phyloP scores from a whole-genome alignment of 2,329 filamentous ascomycete species.

The Colletotrichum falcatum region DNA sequence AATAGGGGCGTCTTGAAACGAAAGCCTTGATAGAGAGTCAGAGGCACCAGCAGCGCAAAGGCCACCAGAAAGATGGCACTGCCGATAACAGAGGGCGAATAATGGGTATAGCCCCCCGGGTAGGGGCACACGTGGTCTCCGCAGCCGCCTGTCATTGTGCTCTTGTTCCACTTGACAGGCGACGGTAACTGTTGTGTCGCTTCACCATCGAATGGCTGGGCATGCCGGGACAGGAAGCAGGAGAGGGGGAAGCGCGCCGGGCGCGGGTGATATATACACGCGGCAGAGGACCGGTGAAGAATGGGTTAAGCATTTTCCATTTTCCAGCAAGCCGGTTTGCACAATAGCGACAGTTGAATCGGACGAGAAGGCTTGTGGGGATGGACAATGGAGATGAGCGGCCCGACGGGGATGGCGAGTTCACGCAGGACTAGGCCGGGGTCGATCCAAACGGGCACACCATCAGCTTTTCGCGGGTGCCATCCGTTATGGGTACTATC shows the following conservation, averaged over 20 bases:
- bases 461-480: slow-evolving; percentile 37
- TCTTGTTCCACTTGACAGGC: slow-evolving; percentile 38
- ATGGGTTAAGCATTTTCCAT: slow-evolving; percentile 16
- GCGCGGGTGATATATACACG: slow-evolving; percentile 39
- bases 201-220: slow-evolving; percentile 36
- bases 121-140: slow-evolving; percentile 51
- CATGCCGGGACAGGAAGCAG: slow-evolving; percentile 26
- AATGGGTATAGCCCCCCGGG: slow-evolving; percentile 52
- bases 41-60: slow-evolving; percentile 56
- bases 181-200: slow-evolving; percentile 29
- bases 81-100: slow-evolving; percentile 52
- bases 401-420: slow-evolving; percentile 26
- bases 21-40: slow-evolving; percentile 53
- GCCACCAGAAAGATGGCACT: slow-evolving; percentile 55
- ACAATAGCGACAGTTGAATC: slow-evolving; percentile 9
- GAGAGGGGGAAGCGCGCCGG: slow-evolving; percentile 18
- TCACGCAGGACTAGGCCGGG: slow-evolving; percentile 31
- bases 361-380: slow-evolving; percentile 8
- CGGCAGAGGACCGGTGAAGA: slow-evolving; percentile 1
- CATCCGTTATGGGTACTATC: slow-evolving; percentile 39
- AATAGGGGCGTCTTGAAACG: slow-evolving; percentile 56
- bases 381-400: slow-evolving; percentile 21
- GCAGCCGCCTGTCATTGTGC: slow-evolving; percentile 52
- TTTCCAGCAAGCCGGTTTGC: slow-evolving; percentile 25
- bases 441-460: slow-evolving; percentile 35